Base-by-base conservation (phyloP, 2,329 filamentous ascomycete species). In the Fusarium setosum region DNA sequence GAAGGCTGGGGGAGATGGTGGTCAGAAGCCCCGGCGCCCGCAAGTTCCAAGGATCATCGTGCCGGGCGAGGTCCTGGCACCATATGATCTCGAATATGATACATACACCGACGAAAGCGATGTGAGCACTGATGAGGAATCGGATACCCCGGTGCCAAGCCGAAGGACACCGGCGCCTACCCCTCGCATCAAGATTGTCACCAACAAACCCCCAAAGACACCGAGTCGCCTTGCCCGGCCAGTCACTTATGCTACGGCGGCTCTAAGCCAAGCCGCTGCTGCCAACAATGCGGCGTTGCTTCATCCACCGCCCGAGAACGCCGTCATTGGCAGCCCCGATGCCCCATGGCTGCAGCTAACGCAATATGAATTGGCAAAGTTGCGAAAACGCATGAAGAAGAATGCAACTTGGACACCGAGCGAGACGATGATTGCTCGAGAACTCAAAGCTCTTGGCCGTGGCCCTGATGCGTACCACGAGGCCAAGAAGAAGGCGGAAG, bases 341-440 rank as follows among this genome's bases (percentile, higher is more conserved):
- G 84, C 86, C 11, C 89, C 89, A 0, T 91, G 89, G 89, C 80
- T 90, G 21, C 87, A 88, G 68, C 81, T 91, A 34, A 90, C 88
- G 7, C 80, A 83, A 15, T 90, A 86, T 63, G 89, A 91, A 73
- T 81, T 91, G 44, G 88, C 88, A 1, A 86, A 88, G 64, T 82
- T 96, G 8, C 84, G 92, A 61, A 96, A 96, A 79, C 86, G 91
- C 17, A 96, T 96, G 92, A 96, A 96, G 85, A 96, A 96, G 83
- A 96, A 96, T 72, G 91, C 92, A 0, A 90, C 92, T 5, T 96
- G 92, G 92, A 89, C 88, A 4, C 92, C 92, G 0, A 94, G 91
- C 64, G 91, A 93, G 70, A 94, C 92, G 0, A 96, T 96, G 92
- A 92, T 95, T 65, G 87, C 91, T 15, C 84, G 92, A 26, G 92